Percentiles rank a stretch among this genome's conserved stretches.
Conservation (phyloP, 2,329 filamentous ascomycete genomes). For the Colletotrichum spaethianum region DNA sequence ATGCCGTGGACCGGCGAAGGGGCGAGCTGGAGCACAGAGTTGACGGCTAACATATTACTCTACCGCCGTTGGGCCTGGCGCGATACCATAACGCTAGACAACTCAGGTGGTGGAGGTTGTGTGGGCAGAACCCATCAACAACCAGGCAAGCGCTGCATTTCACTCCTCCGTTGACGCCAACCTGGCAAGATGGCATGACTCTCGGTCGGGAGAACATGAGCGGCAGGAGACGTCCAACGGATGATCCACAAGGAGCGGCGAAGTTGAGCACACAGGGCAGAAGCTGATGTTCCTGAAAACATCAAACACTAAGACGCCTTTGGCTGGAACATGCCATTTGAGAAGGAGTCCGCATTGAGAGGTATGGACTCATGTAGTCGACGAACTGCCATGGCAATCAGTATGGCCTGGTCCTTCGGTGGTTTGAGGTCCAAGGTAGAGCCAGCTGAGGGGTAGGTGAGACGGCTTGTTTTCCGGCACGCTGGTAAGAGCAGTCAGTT, state of each 20-base stretch:
- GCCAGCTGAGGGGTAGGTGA: not conserved
- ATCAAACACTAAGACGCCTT: not conserved
- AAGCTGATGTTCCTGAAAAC: not conserved
- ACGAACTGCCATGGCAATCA: conserved; percentile 18
- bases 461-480: too few relatives aligned
- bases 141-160: not conserved
- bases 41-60: not conserved
- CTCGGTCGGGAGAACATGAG: conserved; percentile 12
- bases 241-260: too few relatives aligned
- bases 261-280: too few relatives aligned
- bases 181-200: not conserved
- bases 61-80: not conserved
- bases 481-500: too few relatives aligned
- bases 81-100: not conserved
- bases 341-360: not conserved
- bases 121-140: not conserved
- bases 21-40: not conserved
- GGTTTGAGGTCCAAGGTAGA: conserved; percentile 8
- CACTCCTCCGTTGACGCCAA: conserved; percentile 12
- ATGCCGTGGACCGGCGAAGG: conserved; percentile 5
- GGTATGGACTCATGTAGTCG: conserved; percentile 2
- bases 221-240: conserved; percentile 1
- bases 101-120: conserved; percentile 1
- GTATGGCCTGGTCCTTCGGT: conserved; percentile 9
- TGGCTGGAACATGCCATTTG: conserved; percentile 10